These are phyloP conservation scores for Plasmodium inui DNA, from an alignment of 169 alveolate species.

Conservation along the genomic window DNA sequence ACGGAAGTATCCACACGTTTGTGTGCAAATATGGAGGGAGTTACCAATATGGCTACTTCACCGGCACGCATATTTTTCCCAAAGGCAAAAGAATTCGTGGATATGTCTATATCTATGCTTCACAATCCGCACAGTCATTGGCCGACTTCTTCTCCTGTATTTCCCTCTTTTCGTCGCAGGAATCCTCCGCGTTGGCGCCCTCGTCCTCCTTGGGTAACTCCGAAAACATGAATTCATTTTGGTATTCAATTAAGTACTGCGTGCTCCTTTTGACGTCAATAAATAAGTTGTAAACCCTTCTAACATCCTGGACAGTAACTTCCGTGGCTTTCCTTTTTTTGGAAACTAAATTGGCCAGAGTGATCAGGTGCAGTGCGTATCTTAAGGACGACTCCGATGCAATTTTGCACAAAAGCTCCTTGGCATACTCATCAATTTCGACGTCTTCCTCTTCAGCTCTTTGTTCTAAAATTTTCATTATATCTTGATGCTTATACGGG, in stretches of 20 bases:
- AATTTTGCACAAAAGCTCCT: constrained; percentile 94
- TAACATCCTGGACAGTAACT: constrained; percentile 96
- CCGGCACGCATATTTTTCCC: not conserved
- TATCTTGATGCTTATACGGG: constrained; percentile 95
- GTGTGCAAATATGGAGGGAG: not conserved
- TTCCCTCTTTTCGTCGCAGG: constrained; percentile 68
- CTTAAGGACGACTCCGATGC: constrained; percentile 96
- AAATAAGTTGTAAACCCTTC: constrained; percentile 95
- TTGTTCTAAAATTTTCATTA: constrained; percentile 92
- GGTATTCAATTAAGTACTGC: constrained; percentile 94
- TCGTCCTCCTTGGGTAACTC: constrained; percentile 81
- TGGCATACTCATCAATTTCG: constrained; percentile 96
- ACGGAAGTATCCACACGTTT: not conserved
- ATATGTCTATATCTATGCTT: not conserved
- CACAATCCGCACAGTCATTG: not conserved
- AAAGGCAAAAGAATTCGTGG: not conserved
- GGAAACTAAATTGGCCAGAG: constrained; percentile 91
- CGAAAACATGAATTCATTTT: constrained; percentile 92
- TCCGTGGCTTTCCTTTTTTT: constrained; percentile 92
- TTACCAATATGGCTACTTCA: not conserved
- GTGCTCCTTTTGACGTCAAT: constrained; percentile 97
- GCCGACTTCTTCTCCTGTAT: constrained; percentile 42
- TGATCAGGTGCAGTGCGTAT: constrained; percentile 94
- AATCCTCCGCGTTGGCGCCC: constrained; percentile 22
- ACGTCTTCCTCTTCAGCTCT: constrained; percentile 99